Evolutionary conservation across 2,329 filamentous ascomycete genomes (phyloP), one percentile per base, ranked within the genome.

Genomic region (Cordyceps cicadae): DNA sequence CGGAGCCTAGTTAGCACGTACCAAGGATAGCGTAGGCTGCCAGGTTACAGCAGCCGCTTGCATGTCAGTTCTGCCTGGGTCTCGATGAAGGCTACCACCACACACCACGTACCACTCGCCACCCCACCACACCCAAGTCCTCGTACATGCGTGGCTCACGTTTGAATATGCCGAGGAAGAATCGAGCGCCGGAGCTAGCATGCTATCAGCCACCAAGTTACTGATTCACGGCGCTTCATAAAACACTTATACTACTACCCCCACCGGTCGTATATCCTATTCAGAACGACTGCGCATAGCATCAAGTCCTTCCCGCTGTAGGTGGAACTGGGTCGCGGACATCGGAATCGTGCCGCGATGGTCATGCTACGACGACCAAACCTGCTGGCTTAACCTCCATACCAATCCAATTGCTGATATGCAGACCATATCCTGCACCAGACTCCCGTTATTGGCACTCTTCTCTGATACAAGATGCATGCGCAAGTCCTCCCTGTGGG

Each of bases 11-110:
- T 34, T 43, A 19, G 29, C 21, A 43, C 29, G 29, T 29, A 29
- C 14, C 46, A 41, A 34, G 11, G 32, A 34, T 58, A 46, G 55
- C 15, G 55, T 58, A 46, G 32, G 34, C 19, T 5, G 50, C 41
- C 54, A 19, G 19, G 54, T 57, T 50, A 50, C 56, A 59, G 37
- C 49, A 59, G 39, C 24, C 56, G 48, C 56, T 39, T 59, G 12
- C 39, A 34, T 43, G 48, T 17, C 19, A 32, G 55, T 43, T 46
- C 51, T 32, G 39, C 34, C 39, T 51, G 24, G 48, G 49, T 39
- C 56, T 59, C 37, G 17, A 45, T 29, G 45, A 34, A 8, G 56
- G 48, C 39, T 48, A 29, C 45, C 45, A 57, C 39, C 46, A 51
- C 17, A 21, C 54, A 39, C 39, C 39, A 55, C 26, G 8, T n/a